These are phyloP conservation scores for Parietichytrium sp. DNA, from an alignment of 108 stramenopile genomes.

Conservation along the genomic window DNA sequence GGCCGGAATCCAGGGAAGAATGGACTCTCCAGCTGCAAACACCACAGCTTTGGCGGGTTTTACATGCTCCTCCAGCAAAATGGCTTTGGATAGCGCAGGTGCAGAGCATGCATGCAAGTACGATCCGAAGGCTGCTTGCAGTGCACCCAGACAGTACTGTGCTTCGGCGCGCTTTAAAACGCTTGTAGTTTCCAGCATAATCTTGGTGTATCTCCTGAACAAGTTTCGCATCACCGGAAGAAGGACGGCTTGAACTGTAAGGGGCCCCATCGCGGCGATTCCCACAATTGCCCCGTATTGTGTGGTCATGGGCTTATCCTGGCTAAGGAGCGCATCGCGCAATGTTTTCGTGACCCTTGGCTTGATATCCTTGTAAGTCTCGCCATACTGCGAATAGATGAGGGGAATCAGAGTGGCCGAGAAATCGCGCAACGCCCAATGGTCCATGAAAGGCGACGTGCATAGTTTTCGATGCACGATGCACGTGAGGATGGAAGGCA, in stretches of 20 bases:
- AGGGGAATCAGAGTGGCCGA: slow-evolving; percentile 12
- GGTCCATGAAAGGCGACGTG: slow-evolving; percentile 31
- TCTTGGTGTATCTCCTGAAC: not conserved
- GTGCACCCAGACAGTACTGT: not conserved
- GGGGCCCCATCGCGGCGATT: slow-evolving; percentile 35
- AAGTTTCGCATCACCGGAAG: slow-evolving; percentile 1
- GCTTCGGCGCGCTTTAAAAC: slow-evolving; percentile 21
- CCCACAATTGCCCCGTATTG: slow-evolving; percentile 36
- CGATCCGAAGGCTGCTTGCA: slow-evolving; percentile 32
- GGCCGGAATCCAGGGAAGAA: not conserved
- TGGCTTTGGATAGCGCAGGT: slow-evolving; percentile 4
- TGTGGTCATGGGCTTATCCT: not conserved
- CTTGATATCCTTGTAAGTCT: slow-evolving; percentile 27
- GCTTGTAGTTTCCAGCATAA: not conserved
- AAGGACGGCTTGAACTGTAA: slow-evolving; percentile 29
- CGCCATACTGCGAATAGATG: slow-evolving; percentile 22
- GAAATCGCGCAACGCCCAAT: slow-evolving; percentile 17
- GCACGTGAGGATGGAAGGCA: slow-evolving; percentile 28
- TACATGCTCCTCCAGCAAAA: slow-evolving; percentile 15
- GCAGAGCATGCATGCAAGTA: slow-evolving; percentile 6
- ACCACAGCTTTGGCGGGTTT: not conserved
- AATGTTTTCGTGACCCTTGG: not conserved
- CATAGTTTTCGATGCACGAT: slow-evolving; percentile 18
- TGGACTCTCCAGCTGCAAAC: slow-evolving; percentile 13
- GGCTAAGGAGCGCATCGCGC: not conserved